phyloP scores from a whole-genome alignment of 2,329 filamentous ascomycete genomes.

The Dactylellina drechsleri region DNA sequence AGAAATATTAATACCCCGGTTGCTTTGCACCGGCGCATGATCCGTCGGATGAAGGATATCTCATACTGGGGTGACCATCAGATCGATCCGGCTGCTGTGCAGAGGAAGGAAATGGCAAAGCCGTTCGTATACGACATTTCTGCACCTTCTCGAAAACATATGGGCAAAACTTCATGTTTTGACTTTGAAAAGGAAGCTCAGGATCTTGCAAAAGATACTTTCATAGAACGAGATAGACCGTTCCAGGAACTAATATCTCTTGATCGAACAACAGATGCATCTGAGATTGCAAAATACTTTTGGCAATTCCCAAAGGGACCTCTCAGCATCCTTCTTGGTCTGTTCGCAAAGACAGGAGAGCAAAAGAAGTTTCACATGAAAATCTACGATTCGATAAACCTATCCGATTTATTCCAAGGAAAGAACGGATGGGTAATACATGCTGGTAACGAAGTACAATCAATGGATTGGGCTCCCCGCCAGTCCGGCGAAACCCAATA shows the following conservation, averaged over 20 bases:
- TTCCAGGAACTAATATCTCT: constrained; percentile 20
- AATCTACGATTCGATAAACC: constrained; percentile 39
- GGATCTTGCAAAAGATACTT: constrained; percentile 36
- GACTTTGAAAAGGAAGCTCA: constrained; percentile 37
- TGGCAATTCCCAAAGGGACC: constrained; percentile 44
- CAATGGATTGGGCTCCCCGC: constrained; percentile 45
- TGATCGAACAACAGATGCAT: constrained; percentile 23
- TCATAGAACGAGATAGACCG: constrained; percentile 9
- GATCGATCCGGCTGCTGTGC: constrained; percentile 28
- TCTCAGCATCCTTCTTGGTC: constrained; percentile 28
- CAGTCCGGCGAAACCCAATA: constrained; percentile 55
- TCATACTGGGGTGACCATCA: constrained; percentile 50
- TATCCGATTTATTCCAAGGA: constrained; percentile 25
- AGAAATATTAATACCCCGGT: constrained; percentile 37
- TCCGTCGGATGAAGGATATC: constrained; percentile 51
- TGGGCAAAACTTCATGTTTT: constrained; percentile 26
- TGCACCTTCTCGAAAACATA: constrained; percentile 32
- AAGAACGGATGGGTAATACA: constrained; percentile 53
- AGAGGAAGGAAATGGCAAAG: constrained; percentile 38
- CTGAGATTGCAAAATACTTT: constrained; percentile 39
- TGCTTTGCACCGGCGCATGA: constrained; percentile 46
- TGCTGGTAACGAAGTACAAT: constrained; percentile 46
- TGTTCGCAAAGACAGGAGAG: constrained; percentile 30
- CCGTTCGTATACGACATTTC: constrained; percentile 53
- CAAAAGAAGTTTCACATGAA: constrained; percentile 49